Evolutionary conservation across 169 alveolate genomes (phyloP), one percentile per base, ranked within the genome.

Genomic region (Cryptosporidium viatorum): DNA sequence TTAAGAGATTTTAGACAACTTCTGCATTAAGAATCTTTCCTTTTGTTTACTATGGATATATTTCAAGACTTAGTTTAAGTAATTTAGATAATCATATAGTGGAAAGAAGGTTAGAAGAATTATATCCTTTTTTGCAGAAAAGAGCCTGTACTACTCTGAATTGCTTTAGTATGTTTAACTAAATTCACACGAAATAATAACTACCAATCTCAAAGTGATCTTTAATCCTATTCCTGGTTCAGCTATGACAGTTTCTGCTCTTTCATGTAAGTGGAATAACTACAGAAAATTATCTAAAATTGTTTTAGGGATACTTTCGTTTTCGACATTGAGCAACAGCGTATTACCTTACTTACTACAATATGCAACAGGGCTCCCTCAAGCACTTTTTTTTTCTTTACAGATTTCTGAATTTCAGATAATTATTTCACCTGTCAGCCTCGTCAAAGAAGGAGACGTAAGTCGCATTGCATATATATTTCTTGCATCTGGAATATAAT

Each of bases 11-110:
- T 37, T 60, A 80, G 89, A 80, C 43, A 26, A 80, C 89, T 3
- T 59, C 39, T 37, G 73, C 74, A 12, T 43, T 80, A 23, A 55
- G 75, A 65, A 65, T 80, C n/a, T 43, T 80, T 23, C 89, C 89
- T n/a, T 80, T 62, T 80, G 74, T 62, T 39, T 80, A 80, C 26
- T 80, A 80, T 48, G 89, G 89, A 41, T 80, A 80, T 48, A 60
- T 80, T 65, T 62, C 89, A 29, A 80, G 89, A 62, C 62, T 80
- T 26, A 80, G 89, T 80, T 80, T 62, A 62, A 80, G 89, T 41
- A 65, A 65, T 60, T 58, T 80, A 31, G 51, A 80, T 67, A 14
- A 23, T 16, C 9, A 65, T 26, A 29, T 62, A 29, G 75, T 80
- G 29, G 75, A 65, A 35, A 62, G 70, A 65, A 80, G 89, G 37